A percentile compares a stretch with the other conserved stretches of the same genome.
phyloP scores from a whole-genome alignment of 2,329 filamentous ascomycete genomes.

The Microsporum ferrugineum region DNA sequence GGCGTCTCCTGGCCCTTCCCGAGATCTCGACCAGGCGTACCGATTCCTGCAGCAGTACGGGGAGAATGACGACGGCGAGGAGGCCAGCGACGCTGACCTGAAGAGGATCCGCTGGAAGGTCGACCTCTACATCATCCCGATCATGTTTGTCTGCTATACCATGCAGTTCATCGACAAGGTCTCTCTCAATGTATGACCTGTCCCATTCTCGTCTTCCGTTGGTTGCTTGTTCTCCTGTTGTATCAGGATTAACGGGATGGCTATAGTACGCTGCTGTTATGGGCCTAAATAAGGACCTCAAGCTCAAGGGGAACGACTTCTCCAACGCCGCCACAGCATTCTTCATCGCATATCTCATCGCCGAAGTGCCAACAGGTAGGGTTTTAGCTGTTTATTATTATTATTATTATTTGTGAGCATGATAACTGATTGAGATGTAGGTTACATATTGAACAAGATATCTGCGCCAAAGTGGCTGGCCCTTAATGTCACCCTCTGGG shows the following conservation, averaged over 20 bases:
- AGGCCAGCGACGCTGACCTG: not conserved
- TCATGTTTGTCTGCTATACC: conserved; percentile 45
- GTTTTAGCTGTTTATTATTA: not conserved
- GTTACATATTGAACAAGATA: conserved; percentile 48
- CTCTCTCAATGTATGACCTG: conserved; percentile 40
- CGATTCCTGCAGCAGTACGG: not conserved
- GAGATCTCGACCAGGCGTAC: conserved; percentile 7
- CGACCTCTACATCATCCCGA: conserved; percentile 39
- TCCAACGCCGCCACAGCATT: conserved; percentile 51
- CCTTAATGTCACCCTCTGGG: conserved; percentile 49
- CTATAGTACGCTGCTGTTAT: conserved; percentile 54
- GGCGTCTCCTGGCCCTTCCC: not conserved
- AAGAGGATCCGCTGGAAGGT: conserved; percentile 27
- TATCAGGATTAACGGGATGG: not conserved
- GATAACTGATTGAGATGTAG: conserved; percentile 21
- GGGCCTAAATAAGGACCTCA: conserved; percentile 47
- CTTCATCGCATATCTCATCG: conserved; percentile 50
- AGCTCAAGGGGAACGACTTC: conserved; percentile 49
- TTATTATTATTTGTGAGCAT: not conserved
- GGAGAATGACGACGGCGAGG: not conserved
- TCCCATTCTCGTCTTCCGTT: conserved; percentile 16
- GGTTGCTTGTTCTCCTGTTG: not conserved
- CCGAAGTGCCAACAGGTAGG: conserved; percentile 49
- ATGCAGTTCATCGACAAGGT: conserved; percentile 52
- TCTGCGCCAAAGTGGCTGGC: conserved; percentile 52